Conservation (phyloP, 192 early-diverging fungal species). For the Coemansia sp. region DNA sequence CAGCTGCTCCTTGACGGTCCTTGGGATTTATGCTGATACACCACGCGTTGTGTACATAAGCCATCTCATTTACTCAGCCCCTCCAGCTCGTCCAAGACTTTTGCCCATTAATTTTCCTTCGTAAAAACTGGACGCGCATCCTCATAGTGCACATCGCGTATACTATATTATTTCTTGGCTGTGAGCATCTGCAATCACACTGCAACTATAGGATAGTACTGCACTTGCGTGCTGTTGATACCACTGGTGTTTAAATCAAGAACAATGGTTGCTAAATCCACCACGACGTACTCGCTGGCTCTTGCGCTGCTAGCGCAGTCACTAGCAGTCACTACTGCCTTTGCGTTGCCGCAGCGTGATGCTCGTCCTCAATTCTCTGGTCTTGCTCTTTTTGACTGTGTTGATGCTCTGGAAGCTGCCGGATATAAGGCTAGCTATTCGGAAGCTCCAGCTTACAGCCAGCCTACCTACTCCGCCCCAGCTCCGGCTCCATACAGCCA, state of each 20-base stretch:
- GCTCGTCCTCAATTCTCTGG: slow-evolving; percentile 2
- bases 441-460: background rate
- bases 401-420: background rate
- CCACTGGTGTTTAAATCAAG: background rate
- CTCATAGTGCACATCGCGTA: too few relatives aligned
- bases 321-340: background rate
- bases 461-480: background rate
- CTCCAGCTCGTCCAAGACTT: too few relatives aligned
- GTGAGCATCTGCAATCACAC: too few relatives aligned
- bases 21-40: too few relatives aligned
- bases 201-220: background rate
- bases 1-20: too few relatives aligned
- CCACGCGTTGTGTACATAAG: too few relatives aligned
- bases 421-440: background rate
- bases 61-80: too few relatives aligned
- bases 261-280: slow-evolving; percentile 25
- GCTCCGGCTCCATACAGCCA: background rate
- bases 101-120: too few relatives aligned
- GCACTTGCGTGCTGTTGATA: background rate
- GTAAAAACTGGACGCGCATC: too few relatives aligned
- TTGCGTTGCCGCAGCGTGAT: background rate
- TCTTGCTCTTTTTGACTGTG: slow-evolving; percentile 8
- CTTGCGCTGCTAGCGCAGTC: slow-evolving; percentile 26
- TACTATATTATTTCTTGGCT: too few relatives aligned
- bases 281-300: slow-evolving; percentile 33